These are phyloP conservation scores for Scenedesmus sp. DNA, from an alignment of 163 green algal species.

Conservation along the genomic window DNA sequence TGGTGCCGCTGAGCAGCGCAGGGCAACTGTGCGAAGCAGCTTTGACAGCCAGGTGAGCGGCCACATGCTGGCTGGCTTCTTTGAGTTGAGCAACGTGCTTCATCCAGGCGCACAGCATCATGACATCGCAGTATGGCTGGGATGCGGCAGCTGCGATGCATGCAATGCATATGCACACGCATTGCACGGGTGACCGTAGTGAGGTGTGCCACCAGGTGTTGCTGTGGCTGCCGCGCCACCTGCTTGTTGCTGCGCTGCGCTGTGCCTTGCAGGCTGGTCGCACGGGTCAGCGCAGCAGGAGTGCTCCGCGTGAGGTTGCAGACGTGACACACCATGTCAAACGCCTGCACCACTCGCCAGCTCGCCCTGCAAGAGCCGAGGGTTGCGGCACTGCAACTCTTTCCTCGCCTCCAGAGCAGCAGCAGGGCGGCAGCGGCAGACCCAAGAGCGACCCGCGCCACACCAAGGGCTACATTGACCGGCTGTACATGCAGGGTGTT, in stretches of 20 bases:
- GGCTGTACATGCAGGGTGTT: constrained; percentile 7
- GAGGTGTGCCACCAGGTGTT: neutral
- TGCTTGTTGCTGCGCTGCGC: neutral
- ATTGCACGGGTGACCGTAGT: too few relatives aligned
- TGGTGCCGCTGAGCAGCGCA: neutral
- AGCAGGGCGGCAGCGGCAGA: neutral
- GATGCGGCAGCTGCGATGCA: too few relatives aligned
- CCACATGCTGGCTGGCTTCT: neutral
- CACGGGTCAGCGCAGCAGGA: neutral
- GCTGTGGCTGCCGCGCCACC: neutral
- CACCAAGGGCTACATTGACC: constrained; percentile 34
- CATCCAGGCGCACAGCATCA: neutral
- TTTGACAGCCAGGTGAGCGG: constrained; percentile 1
- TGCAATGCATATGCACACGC: too few relatives aligned
- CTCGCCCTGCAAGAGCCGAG: neutral
- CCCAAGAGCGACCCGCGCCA: constrained; percentile 5
- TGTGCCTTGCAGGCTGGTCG: neutral
- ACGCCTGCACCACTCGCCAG: constrained; percentile 1
- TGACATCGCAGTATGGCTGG: neutral
- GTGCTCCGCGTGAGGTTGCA: constrained; percentile 12
- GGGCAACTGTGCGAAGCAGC: neutral
- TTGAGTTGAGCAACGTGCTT: neutral
- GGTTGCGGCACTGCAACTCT: neutral
- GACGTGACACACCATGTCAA: neutral
- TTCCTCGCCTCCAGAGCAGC: neutral